phyloP scores from a whole-genome alignment of 257 asterid species.

The Forsythia viridissima region DNA sequence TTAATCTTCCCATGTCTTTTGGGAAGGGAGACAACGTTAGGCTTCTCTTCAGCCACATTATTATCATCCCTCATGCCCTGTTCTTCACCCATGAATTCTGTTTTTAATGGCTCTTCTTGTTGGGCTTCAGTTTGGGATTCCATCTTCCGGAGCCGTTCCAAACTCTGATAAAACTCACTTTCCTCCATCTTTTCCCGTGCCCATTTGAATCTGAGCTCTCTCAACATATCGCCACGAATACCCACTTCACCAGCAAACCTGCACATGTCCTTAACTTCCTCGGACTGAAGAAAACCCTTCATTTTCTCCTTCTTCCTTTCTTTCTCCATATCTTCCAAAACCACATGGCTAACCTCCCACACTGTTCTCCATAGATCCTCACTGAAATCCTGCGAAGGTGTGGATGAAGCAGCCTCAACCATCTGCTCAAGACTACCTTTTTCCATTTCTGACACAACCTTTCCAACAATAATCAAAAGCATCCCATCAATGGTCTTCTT shows the following conservation, averaged over 20 bases:
- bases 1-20: slow-evolving; percentile 86
- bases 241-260: slow-evolving; percentile 93
- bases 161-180: slow-evolving; percentile 58
- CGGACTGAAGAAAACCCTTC: slow-evolving; percentile 83
- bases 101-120: slow-evolving; percentile 21
- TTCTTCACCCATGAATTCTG: slow-evolving; percentile 24
- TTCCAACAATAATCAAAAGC: slow-evolving; percentile 72
- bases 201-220: slow-evolving; percentile 97
- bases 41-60: slow-evolving; percentile 28
- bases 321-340: slow-evolving; percentile 74
- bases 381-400: slow-evolving; percentile 58
- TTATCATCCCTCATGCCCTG: slow-evolving; percentile 14
- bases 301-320: slow-evolving; percentile 84
- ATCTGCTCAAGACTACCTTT: slow-evolving; percentile 59
- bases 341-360: slow-evolving; percentile 76
- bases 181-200: slow-evolving; percentile 91
- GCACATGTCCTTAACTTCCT: slow-evolving; percentile 86
- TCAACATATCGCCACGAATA: slow-evolving; percentile 84
- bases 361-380: slow-evolving; percentile 87
- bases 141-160: slow-evolving; percentile 46
- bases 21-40: slow-evolving; percentile 58
- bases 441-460: slow-evolving; percentile 66
- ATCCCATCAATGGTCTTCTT: slow-evolving; percentile 67
- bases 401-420: slow-evolving; percentile 30
- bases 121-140: slow-evolving; percentile 25